These are phyloP conservation scores for Diatrype stigma DNA, from an alignment of 2,329 filamentous ascomycete genomes.

Conservation along the genomic window DNA sequence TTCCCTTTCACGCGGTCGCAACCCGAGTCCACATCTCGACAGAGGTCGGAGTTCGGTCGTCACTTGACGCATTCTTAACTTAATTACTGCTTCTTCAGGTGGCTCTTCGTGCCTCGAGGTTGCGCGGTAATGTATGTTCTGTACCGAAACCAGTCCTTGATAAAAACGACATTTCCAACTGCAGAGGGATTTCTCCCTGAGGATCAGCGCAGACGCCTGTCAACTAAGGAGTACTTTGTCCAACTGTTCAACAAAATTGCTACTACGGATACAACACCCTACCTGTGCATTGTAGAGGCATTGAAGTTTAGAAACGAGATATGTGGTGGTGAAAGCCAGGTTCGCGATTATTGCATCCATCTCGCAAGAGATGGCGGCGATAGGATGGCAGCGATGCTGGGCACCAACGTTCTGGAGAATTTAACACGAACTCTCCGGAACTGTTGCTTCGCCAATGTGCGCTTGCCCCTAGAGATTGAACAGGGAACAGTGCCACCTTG, in stretches of 20 bases:
- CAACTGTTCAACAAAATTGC: slow-evolving; percentile 62
- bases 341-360: slow-evolving; percentile 52
- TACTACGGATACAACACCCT: slow-evolving; percentile 61
- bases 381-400: slow-evolving; percentile 51
- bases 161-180: slow-evolving; percentile 65
- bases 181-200: slow-evolving; percentile 59
- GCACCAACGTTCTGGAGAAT: slow-evolving; percentile 61
- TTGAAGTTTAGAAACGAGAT: slow-evolving; percentile 57
- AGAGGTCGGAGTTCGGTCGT: neutral
- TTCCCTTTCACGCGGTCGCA: neutral
- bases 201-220: slow-evolving; percentile 8
- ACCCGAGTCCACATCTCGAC: neutral
- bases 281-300: slow-evolving; percentile 58
- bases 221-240: slow-evolving; percentile 49
- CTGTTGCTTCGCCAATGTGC: slow-evolving; percentile 61
- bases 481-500: neutral
- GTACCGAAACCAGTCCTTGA: slow-evolving; percentile 58
- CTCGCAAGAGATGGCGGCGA: slow-evolving; percentile 54
- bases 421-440: slow-evolving; percentile 42
- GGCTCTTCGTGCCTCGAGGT: slow-evolving; percentile 67
- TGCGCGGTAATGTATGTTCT: slow-evolving; percentile 69
- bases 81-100: slow-evolving; percentile 32
- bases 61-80: slow-evolving; percentile 3
- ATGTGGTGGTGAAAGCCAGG: slow-evolving; percentile 61
- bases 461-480: slow-evolving; percentile 45